These are phyloP conservation scores for Colletotrichum sp. DNA, from an alignment of 2,329 filamentous ascomycete species.

Conservation along the genomic window DNA sequence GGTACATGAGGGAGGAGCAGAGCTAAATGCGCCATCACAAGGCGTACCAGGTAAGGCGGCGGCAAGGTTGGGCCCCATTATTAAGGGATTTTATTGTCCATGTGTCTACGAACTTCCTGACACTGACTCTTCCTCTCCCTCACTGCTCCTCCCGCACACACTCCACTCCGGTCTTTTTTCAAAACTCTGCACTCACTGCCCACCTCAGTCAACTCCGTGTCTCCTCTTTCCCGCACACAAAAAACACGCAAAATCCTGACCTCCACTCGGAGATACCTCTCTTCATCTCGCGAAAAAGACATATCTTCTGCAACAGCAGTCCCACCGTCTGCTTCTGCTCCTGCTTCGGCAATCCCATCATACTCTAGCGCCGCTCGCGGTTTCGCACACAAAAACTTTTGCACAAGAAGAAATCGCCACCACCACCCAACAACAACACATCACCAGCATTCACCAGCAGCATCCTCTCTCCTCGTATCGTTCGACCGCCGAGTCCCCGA, in stretches of 20 bases:
- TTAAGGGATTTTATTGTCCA: slow-evolving; percentile 8
- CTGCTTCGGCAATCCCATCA: background rate
- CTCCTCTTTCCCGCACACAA: slow-evolving; percentile 1
- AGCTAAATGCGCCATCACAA: background rate
- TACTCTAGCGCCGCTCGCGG: background rate
- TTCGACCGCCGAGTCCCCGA: slow-evolving; percentile 12
- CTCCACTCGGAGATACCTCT: background rate
- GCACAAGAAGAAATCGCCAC: background rate
- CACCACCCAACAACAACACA: background rate
- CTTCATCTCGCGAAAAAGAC: background rate
- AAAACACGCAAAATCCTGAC: background rate
- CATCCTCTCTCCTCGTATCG: slow-evolving; percentile 2
- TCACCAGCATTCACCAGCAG: background rate
- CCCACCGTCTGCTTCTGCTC: background rate
- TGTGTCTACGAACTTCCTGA: background rate
- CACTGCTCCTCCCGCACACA: background rate
- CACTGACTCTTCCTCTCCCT: background rate
- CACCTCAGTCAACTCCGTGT: background rate
- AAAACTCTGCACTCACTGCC: slow-evolving; percentile 1
- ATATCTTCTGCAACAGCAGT: background rate
- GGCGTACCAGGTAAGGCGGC: background rate
- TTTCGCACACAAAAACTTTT: background rate
- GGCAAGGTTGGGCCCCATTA: slow-evolving; percentile 1
- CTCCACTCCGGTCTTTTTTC: background rate
- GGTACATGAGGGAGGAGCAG: background rate